Evolutionary conservation across 2,329 filamentous ascomycete species (phyloP).

Genomic region (Epichloe baconii): DNA sequence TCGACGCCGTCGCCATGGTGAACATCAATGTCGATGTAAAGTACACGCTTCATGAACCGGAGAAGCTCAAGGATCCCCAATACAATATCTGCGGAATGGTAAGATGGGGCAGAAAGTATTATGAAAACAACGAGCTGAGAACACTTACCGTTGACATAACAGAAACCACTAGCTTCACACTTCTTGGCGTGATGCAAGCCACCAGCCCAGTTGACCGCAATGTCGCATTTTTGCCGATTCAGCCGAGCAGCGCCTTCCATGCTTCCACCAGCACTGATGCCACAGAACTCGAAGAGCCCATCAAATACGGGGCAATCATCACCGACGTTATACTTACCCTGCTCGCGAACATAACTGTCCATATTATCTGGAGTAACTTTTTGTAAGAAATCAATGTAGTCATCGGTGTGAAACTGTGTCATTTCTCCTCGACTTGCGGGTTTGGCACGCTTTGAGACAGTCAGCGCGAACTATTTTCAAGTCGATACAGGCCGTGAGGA

Average conservation of each 20-base stretch:
- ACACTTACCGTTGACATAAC: conserved; percentile 81
- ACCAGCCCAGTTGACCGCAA: conserved; percentile 96
- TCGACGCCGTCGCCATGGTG: conserved; percentile 91
- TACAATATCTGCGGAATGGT: conserved; percentile 62
- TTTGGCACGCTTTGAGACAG: conserved; percentile 53
- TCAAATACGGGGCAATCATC: conserved; percentile 98
- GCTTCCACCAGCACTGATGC: conserved; percentile 84
- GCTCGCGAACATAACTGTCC: conserved; percentile 83
- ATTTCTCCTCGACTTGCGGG: conserved; percentile 82
- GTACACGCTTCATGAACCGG: conserved; percentile 81
- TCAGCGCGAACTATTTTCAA: neutral
- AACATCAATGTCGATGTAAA: conserved; percentile 95
- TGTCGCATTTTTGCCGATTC: conserved; percentile 83
- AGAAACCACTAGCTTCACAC: conserved; percentile 90
- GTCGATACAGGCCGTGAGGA: conserved; percentile 9
- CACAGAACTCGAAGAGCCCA: conserved; percentile 92
- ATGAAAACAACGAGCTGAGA: neutral
- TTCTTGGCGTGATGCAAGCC: conserved; percentile 97
- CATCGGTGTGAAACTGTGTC: conserved; percentile 84
- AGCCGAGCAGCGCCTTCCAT: conserved; percentile 88
- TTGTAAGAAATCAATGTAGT: conserved; percentile 89
- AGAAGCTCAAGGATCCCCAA: conserved; percentile 88
- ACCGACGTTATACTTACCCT: conserved; percentile 86
- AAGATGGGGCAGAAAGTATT: conserved; percentile 3
- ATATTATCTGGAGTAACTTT: conserved; percentile 98